A percentile compares a stretch with the other conserved stretches of the same genome.
Conservation (phyloP, 2,329 filamentous ascomycete genomes). For the Aspergillus sp. region DNA sequence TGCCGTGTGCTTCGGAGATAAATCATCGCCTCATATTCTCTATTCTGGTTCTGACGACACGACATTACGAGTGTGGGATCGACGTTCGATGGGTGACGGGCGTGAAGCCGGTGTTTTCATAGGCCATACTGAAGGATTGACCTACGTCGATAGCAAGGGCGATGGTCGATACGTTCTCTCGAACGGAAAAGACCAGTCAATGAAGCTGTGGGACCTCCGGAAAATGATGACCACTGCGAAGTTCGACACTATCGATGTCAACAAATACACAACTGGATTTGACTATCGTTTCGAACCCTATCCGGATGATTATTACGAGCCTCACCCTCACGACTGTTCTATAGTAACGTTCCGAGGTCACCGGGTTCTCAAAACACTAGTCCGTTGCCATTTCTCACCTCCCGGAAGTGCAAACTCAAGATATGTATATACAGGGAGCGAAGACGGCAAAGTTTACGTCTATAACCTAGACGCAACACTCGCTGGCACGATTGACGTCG, state of each 20-base stretch:
- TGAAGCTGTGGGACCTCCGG: conserved; percentile 93
- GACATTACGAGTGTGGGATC: conserved; percentile 92
- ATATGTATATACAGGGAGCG: conserved; percentile 88
- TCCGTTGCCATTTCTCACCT: conserved; percentile 91
- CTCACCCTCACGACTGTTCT: conserved; percentile 78
- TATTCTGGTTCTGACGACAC: conserved; percentile 95
- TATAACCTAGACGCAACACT: conserved; percentile 90
- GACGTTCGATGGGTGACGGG: conserved; percentile 58
- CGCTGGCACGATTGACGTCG: conserved; percentile 70
- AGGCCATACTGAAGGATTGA: conserved; percentile 57
- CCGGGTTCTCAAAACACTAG: conserved; percentile 77
- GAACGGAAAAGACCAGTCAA: conserved; percentile 92
- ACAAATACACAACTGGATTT: conserved; percentile 50
- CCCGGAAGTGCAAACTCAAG: conserved; percentile 75
- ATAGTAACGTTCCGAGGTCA: conserved; percentile 91
- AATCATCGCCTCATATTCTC: conserved; percentile 78
- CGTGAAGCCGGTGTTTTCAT: conserved; percentile 58
- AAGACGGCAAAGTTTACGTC: conserved; percentile 81
- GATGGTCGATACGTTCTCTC: conserved; percentile 83
- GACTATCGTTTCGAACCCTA: conserved; percentile 55
- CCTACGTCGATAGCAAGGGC: conserved; percentile 70
- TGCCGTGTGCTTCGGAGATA: conserved; percentile 90
- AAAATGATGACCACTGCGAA: conserved; percentile 71
- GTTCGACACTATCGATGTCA: conserved; percentile 46
- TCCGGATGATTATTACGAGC: conserved; percentile 47